Base-by-base conservation (phyloP, 768 basidiomycete genomes). In the Gymnopilus dilepis region DNA sequence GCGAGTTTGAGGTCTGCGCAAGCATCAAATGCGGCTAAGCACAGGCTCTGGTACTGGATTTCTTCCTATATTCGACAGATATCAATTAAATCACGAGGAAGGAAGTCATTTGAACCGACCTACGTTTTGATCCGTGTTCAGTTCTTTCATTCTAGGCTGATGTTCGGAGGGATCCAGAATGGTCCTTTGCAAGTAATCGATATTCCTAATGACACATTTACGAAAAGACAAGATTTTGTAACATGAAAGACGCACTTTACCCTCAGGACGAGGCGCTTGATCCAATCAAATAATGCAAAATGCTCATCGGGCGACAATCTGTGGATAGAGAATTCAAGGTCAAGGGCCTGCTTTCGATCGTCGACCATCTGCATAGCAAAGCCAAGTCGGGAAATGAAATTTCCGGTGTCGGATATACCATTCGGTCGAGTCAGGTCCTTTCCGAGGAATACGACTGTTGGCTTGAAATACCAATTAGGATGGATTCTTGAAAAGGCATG, bases 321-420 rank as follows among this genome's bases (percentile, higher is more conserved):
- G 21, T 60, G 50, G 8, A 60, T 31, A n/a, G 59, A 52, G 42
- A 60, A 60, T 26, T 60, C 59, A 24, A 53, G 30, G 8, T 53
- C 54, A 15, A 60, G 42, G 5, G 51, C 19, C 17, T 51, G 30
- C 51, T 54, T 43, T 13, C 41, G 42, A 43, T 51, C 50, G 41
- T 60, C 59, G 24, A 51, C 31, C 50, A 51, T 53, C 24, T 51
- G 38, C 11, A 60, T 42, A n/a, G 51, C 37, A 31, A 45, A 43
- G 21, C 42, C 40, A 24, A 60, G 51, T 21, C 51, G 50, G 9
- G 50, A 51, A 31, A 60, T 43, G 40, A 54, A 37, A 19, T 37
- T 12, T 19, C 8, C 30, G 1, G 26, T 7, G n/a, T 26, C 28
- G 19, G 47, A 28, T 28, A n/a, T 3, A 28, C 28, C 47, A 19